Percentiles rank a stretch among this genome's conserved stretches.
Conservation (phyloP, 1,284 basidiomycete species). For the Polyporus tsugae region DNA sequence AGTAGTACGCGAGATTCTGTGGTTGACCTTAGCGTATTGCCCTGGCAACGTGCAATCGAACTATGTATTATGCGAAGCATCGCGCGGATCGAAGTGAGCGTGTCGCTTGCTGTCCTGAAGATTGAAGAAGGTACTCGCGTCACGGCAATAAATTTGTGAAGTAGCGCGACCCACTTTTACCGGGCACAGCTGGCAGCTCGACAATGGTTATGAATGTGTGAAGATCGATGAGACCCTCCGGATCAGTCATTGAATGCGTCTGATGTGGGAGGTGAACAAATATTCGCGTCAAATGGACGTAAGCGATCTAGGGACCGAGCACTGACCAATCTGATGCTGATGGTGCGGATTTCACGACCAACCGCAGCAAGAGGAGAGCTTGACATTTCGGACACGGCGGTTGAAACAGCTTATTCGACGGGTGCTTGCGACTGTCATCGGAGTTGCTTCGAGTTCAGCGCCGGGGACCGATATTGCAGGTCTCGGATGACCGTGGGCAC, state of each 20-base stretch:
- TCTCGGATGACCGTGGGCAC: background rate
- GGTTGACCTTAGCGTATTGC: background rate
- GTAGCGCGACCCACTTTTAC: background rate
- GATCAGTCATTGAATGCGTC: background rate
- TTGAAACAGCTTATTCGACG: conserved; percentile 1
- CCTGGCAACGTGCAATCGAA: background rate
- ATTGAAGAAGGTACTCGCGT: background rate
- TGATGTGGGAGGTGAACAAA: background rate
- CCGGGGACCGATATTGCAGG: background rate
- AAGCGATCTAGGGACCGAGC: background rate
- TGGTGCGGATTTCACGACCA: background rate
- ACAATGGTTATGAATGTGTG: conserved; percentile 5
- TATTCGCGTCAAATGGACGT: background rate
- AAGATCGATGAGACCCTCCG: conserved; percentile 1
- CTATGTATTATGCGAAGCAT: background rate
- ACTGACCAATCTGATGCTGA: conserved; percentile 4
- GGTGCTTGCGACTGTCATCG: background rate
- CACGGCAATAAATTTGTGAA: conserved; percentile 4
- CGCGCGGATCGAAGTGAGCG: background rate
- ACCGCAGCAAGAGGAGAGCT: conserved; percentile 4
- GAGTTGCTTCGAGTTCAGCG: conserved; percentile 1
- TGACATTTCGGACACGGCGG: background rate
- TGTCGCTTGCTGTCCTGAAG: background rate
- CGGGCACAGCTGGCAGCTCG: background rate
- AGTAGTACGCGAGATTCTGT: background rate